Percentiles rank a stretch among this genome's conserved stretches.
Conservation (phyloP, 495 filamentous ascomycete genomes). For the Podospora appendiculata region DNA sequence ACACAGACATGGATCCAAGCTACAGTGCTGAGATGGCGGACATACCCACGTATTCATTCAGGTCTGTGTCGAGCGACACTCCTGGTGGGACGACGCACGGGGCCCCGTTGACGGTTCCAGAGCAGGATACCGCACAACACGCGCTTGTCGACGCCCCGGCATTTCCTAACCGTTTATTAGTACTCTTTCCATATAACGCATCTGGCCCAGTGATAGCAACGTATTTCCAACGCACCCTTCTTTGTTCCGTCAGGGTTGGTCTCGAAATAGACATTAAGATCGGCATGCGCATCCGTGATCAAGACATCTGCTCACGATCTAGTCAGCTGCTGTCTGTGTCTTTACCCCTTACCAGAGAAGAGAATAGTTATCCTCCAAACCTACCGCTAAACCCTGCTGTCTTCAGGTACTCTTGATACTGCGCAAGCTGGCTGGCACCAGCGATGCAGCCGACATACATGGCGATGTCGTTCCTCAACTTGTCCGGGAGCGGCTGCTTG, state of each 20-base stretch:
- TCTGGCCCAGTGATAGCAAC: too few species aligned
- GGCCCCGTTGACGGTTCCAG: background rate
- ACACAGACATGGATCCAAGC: background rate
- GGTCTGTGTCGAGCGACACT: conserved; percentile 16
- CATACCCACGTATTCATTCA: conserved; percentile 49
- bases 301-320: conserved; percentile 31
- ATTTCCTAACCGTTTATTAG: too few species aligned
- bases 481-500: conserved; percentile 41
- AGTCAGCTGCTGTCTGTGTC: too few species aligned
- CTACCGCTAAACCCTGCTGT: conserved; percentile 49
- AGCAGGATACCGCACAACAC: too few species aligned
- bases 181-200: too few species aligned
- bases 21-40: background rate
- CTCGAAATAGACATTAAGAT: conserved; percentile 53
- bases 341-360: background rate
- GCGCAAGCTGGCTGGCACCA: conserved; percentile 45
- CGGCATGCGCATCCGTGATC: conserved; percentile 44
- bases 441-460: conserved; percentile 56
- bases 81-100: background rate
- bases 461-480: conserved; percentile 38
- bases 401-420: conserved; percentile 49
- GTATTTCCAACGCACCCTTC: background rate
- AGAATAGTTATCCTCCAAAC: background rate
- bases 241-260: conserved; percentile 12
- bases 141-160: too few species aligned